Evolutionary conservation across 2,329 filamentous ascomycete species (phyloP).

Genomic region (Colletotrichum navitas): DNA sequence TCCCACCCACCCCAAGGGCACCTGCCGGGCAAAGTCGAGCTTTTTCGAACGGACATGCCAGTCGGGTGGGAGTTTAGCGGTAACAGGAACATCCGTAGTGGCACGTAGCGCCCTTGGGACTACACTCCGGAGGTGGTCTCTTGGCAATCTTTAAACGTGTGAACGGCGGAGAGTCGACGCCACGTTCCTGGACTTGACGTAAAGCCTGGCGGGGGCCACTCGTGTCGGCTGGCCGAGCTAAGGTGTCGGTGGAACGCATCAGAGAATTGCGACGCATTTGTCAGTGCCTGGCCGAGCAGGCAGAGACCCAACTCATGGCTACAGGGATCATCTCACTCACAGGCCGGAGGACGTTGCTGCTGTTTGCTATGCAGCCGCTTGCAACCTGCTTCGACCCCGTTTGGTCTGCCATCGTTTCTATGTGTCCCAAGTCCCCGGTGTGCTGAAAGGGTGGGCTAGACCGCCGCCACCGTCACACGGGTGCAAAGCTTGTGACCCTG

Average conservation of each 20-base stretch:
- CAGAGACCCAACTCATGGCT: background rate
- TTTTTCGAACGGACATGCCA: background rate
- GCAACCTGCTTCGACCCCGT: slow-evolving; percentile 10
- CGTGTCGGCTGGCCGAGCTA: background rate
- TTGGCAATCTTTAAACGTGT: background rate
- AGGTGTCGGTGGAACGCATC: background rate
- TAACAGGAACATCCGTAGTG: slow-evolving; percentile 10
- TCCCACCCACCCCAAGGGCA: background rate
- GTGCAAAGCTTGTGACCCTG: slow-evolving; percentile 9
- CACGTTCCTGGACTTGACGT: slow-evolving; percentile 39
- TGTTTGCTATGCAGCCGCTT: background rate
- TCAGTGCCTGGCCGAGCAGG: background rate
- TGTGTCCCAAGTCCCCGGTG: background rate
- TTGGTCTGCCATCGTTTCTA: background rate
- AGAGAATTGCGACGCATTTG: background rate
- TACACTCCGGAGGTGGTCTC: slow-evolving; percentile 5
- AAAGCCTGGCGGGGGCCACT: slow-evolving; percentile 15
- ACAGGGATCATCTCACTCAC: background rate
- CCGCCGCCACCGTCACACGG: slow-evolving; percentile 5
- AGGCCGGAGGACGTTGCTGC: background rate
- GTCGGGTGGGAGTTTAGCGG: background rate
- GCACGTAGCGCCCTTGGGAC: background rate
- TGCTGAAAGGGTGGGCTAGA: slow-evolving; percentile 14
- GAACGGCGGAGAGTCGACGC: slow-evolving; percentile 25
- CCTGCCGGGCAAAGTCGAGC: slow-evolving; percentile 3